Base-by-base conservation (phyloP, 192 early-diverging fungal species). In the Backusella morwellensis region DNA sequence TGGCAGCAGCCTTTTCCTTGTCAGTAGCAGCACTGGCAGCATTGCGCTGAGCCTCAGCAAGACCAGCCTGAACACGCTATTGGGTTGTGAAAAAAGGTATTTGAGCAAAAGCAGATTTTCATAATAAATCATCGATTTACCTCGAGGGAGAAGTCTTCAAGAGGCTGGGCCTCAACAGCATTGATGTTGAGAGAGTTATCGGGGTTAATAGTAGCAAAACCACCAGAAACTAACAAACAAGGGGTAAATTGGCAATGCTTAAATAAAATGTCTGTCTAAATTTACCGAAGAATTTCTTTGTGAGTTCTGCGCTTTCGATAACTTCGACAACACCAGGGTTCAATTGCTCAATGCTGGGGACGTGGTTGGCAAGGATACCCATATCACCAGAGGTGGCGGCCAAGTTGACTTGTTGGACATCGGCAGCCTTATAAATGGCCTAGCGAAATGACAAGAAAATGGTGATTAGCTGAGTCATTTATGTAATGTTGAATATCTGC, bases 331-430 rank as follows among this genome's bases (percentile, higher is more conserved):
- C 86, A 63, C 95, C 94, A 52, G 97, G 94, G 85, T 93, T 93
- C 56, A 99, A 91, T 90, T 99, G 93, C 83, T 97, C 95, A 72
- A 99, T 94, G 41, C 92, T 94, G n/a, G 96, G 94, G 44, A 99
- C 95, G 90, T 99, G 97, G 88, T 95, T 94, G 76, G 96, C 96
- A 23, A 99, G 91, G 76, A 99, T 93, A 96, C 97, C 97, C 91
- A 99, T 94, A 82, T 97, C 96, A 70, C 97, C 97, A 26, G 95
- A 94, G 47, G 92, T 91, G 23, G 95, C 93, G 35, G 94, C 88
- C 78, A 99, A 84, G 88, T 99, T 98, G 75, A 99, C 95, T 85
- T 98, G 97, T 69, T 90, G 88, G 67, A 95, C 95, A 77, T 91
- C 89, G 68, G 78, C 75, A 72, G 89, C 85, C 75, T 91, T 91